Percentiles rank a stretch among this genome's conserved stretches.
phyloP scores from a whole-genome alignment of 129 eudicot genomes.

The Escallonia rubra region DNA sequence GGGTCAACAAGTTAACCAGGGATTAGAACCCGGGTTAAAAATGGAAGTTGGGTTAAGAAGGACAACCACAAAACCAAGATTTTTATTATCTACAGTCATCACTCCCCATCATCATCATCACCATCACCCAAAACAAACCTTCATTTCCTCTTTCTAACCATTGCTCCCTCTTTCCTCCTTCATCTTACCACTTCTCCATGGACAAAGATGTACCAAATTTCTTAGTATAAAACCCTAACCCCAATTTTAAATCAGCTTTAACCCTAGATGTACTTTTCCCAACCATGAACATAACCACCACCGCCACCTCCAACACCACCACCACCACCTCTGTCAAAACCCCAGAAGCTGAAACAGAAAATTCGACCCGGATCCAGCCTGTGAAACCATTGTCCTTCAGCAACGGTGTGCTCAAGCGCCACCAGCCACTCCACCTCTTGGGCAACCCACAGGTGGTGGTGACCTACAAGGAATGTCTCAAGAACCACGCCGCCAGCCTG shows the following conservation, averaged over 20 bases:
- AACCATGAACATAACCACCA: constrained; percentile 40
- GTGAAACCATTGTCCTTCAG: constrained; percentile 21
- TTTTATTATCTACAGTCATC: constrained; percentile 43
- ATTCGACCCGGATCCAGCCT: constrained; percentile 36
- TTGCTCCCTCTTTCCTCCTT: neutral
- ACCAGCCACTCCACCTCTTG: constrained; percentile 35
- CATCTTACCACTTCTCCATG: constrained; percentile 7
- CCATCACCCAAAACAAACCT: constrained; percentile 3
- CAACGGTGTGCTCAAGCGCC: constrained; percentile 51
- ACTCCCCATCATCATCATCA: constrained; percentile 26
- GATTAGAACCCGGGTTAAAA: constrained; percentile 34
- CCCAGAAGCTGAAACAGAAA: constrained; percentile 44
- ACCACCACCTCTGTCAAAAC: constrained; percentile 37
- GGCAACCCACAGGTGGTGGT: constrained; percentile 44
- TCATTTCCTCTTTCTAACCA: neutral
- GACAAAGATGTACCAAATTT: constrained; percentile 12
- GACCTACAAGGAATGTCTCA: constrained; percentile 69
- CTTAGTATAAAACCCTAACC: constrained; percentile 12
- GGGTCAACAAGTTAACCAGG: constrained; percentile 16
- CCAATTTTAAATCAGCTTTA: neutral
- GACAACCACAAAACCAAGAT: constrained; percentile 39
- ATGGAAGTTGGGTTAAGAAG: constrained; percentile 25
- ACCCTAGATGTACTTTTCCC: constrained; percentile 3
- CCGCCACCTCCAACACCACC: constrained; percentile 23
- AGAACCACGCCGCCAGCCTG: constrained; percentile 85